A percentile compares a stretch with the other conserved stretches of the same genome.
Evolutionary conservation across 2,329 filamentous ascomycete species (phyloP).

Genomic region (Colletotrichum sp.): DNA sequence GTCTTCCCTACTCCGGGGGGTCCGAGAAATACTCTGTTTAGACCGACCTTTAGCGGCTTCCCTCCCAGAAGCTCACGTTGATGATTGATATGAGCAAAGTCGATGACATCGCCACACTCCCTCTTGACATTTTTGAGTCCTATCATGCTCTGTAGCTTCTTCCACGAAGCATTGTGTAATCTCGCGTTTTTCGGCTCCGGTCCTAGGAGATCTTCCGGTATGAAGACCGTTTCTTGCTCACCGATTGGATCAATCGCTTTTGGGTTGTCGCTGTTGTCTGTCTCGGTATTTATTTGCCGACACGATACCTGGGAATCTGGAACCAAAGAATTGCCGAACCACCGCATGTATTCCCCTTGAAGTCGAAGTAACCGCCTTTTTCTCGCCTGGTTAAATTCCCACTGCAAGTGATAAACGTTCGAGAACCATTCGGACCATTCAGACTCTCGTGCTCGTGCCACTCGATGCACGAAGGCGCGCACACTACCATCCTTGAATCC

Average conservation of each 20-base stretch:
- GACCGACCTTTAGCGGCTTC: conserved; percentile 50
- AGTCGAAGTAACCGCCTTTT: not conserved
- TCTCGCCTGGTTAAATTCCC: not conserved
- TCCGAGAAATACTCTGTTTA: conserved; percentile 66
- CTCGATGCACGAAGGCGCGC: not conserved
- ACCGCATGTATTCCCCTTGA: not conserved
- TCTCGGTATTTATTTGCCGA: conserved; percentile 23
- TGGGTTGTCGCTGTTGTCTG: conserved; percentile 46
- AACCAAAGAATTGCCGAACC: not conserved
- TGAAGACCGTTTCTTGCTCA: conserved; percentile 36
- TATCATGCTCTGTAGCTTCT: conserved; percentile 55
- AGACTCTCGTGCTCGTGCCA: not conserved
- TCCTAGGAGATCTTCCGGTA: conserved; percentile 63
- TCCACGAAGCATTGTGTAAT: conserved; percentile 53
- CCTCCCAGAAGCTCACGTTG: conserved; percentile 59
- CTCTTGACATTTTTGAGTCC: conserved; percentile 61
- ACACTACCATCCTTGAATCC: not conserved
- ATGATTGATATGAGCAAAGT: conserved; percentile 60
- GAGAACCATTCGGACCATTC: not conserved
- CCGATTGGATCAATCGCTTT: not conserved
- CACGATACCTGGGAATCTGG: not conserved
- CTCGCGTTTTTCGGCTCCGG: conserved; percentile 55
- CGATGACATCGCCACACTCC: conserved; percentile 52
- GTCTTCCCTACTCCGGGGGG: conserved; percentile 70
- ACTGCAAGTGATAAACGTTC: not conserved